A percentile compares a stretch with the other conserved stretches of the same genome.
These are phyloP conservation scores for Plenodomus lindquistii DNA, from an alignment of 2,329 filamentous ascomycete species.

Conservation along the genomic window DNA sequence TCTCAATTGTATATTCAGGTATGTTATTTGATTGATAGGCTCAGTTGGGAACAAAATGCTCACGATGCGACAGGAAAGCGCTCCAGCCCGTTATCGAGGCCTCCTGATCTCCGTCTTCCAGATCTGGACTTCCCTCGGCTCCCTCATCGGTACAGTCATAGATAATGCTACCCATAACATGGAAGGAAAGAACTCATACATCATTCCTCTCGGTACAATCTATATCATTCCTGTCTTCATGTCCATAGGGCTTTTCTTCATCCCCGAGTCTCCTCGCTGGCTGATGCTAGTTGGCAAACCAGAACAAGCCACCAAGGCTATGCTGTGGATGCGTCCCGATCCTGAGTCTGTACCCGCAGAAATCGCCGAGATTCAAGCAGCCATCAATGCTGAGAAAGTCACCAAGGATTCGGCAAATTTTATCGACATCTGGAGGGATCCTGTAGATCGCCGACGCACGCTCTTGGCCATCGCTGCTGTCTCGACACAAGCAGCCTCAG, in stretches of 20 bases:
- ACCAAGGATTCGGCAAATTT: conserved; percentile 58
- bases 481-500: conserved; percentile 57
- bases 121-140: conserved; percentile 52
- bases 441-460: conserved; percentile 57
- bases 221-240: conserved; percentile 57
- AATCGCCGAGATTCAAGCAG: conserved; percentile 31
- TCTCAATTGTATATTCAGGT: conserved; percentile 56
- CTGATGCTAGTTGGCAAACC: conserved; percentile 27
- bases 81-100: conserved; percentile 56
- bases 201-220: conserved; percentile 58
- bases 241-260: conserved; percentile 44
- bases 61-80: conserved; percentile 42
- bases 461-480: conserved; percentile 54
- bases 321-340: conserved; percentile 36
- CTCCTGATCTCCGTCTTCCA: conserved; percentile 55
- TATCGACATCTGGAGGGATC: conserved; percentile 56
- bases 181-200: conserved; percentile 32
- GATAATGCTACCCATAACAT: conserved; percentile 53
- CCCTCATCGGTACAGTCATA: conserved; percentile 52
- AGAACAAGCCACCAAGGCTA: conserved; percentile 21
- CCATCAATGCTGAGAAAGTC: conserved; percentile 34
- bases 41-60: not conserved
- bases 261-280: conserved; percentile 52
- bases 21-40: not conserved
- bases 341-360: conserved; percentile 22